Evolutionary conservation across 2,329 filamentous ascomycete species (phyloP).

Genomic region (Trichoderma afroharzianum): DNA sequence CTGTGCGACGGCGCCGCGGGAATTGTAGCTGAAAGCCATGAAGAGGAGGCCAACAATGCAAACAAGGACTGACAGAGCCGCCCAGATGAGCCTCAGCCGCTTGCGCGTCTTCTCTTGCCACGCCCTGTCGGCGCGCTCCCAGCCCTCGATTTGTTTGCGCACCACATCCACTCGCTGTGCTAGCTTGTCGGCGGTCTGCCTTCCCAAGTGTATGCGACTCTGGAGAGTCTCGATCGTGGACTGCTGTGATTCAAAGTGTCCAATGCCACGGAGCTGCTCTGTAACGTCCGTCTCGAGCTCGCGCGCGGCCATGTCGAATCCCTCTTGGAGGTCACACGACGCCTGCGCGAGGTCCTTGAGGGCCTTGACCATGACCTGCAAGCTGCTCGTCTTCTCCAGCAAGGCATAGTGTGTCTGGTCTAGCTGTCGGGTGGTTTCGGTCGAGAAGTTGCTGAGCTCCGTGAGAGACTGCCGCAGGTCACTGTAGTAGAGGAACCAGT

Average conservation of each 20-base stretch:
- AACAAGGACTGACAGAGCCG: constrained; percentile 48
- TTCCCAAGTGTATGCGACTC: constrained; percentile 56
- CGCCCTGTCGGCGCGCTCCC: constrained; percentile 63
- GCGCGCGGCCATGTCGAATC: constrained; percentile 58
- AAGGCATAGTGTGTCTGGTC: constrained; percentile 73
- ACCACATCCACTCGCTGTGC: constrained; percentile 63
- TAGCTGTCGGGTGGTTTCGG: constrained; percentile 60
- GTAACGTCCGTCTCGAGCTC: constrained; percentile 59
- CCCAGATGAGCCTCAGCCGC: constrained; percentile 61
- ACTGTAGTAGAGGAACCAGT: constrained; percentile 31
- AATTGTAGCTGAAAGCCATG: constrained; percentile 28
- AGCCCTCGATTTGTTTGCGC: constrained; percentile 60
- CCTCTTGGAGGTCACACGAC: constrained; percentile 54
- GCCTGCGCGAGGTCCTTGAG: constrained; percentile 64
- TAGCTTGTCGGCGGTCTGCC: constrained; percentile 56
- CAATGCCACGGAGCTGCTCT: constrained; percentile 57
- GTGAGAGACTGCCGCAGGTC: constrained; percentile 50
- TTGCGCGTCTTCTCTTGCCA: constrained; percentile 66
- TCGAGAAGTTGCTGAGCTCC: constrained; percentile 57
- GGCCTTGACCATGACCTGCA: constrained; percentile 61
- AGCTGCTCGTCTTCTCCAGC: constrained; percentile 61
- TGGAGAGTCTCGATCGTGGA: constrained; percentile 59
- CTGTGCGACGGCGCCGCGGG: constrained; percentile 6
- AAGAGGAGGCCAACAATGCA: constrained; percentile 48
- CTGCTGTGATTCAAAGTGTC: constrained; percentile 63